Base-by-base conservation (phyloP, 116 monocot genomes). In the Posidonia oceanica region DNA sequence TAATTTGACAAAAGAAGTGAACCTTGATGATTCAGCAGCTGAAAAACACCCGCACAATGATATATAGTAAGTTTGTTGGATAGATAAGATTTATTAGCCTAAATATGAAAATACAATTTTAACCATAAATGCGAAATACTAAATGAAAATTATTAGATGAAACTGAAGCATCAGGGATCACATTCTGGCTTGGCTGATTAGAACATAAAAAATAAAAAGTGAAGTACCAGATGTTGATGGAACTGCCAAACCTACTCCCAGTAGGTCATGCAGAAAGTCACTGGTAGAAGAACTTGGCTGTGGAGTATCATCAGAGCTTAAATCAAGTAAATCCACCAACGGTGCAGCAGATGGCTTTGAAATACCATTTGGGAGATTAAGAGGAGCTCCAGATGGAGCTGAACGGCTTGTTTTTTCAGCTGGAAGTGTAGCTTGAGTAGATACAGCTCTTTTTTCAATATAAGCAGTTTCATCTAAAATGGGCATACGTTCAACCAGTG, bases 401-500 rank as follows among this genome's bases (percentile, higher is more conserved):
- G 87, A 8, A 54, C 38, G 72, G 63, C 64, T 64, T 29, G 79
- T 21, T 79, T 79, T 93, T 61, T 77, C 71, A 40, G 69, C 63
- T 52, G 81, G 71, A 66, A 83, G 14, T 6, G 71, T 68, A 39
- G 59, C 77, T 12, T 75, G 64, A 14, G 84, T 71, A 66, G 86
- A 74, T 18, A 70, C 81, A 52, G 80, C 78, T 85, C 77, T 85
- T 83, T 87, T 97, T 59, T 54, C 74, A 54, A 80, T 71, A 73
- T 97, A 97, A 53, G 81, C 64, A 48, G 87, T 66, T 63, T 92
- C 89, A 77, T 97, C 97, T 68, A 97, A 71, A 69, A 89, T 87
- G 54, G 97, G 97, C 97, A 97, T 97, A 20, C 92, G 76, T 63
- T 97, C 97, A 66, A 97, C 83, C 74, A 97, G 80, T 66, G 97